phyloP scores from a whole-genome alignment of 208 protist genomes.

The Trypanosomatidae sp. region DNA sequence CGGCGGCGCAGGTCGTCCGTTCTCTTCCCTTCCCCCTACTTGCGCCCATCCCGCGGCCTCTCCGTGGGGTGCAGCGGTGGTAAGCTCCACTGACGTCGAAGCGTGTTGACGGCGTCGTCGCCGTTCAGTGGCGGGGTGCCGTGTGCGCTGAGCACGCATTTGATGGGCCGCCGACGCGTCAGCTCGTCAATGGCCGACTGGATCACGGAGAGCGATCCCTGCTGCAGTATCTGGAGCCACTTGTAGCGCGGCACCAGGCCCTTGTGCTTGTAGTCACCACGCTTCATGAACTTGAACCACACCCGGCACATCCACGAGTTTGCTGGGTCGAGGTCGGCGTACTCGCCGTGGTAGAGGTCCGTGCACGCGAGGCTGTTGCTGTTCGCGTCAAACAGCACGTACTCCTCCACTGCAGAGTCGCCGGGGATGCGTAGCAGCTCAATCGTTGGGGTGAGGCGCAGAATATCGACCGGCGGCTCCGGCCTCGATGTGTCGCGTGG shows the following conservation, averaged over 20 bases:
- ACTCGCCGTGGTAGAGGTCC: conserved; percentile 83
- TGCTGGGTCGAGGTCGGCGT: conserved; percentile 81
- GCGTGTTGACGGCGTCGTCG: conserved; percentile 40
- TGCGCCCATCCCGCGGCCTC: not conserved
- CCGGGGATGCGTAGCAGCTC: conserved; percentile 62
- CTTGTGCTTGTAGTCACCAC: conserved; percentile 72
- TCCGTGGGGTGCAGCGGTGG: conserved; percentile 34
- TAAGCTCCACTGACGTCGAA: conserved; percentile 72
- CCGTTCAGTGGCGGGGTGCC: conserved; percentile 62
- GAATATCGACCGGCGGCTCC: conserved; percentile 3
- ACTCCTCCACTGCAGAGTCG: conserved; percentile 73
- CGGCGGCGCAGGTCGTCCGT: not conserved
- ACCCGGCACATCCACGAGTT: conserved; percentile 90
- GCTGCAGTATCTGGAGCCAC: conserved; percentile 60
- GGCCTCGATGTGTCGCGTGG: conserved; percentile 2
- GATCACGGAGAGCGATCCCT: conserved; percentile 40
- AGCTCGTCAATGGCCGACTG: conserved; percentile 53
- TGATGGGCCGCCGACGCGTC: conserved; percentile 47
- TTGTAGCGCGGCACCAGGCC: conserved; percentile 74
- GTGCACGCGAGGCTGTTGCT: conserved; percentile 65
- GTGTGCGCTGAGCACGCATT: conserved; percentile 58
- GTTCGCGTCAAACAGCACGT: conserved; percentile 67
- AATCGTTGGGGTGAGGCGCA: conserved; percentile 60
- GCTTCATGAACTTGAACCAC: conserved; percentile 91
- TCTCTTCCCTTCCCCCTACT: not conserved